Base-by-base conservation (phyloP, 441 rosid species). In the Iberis amara region DNA sequence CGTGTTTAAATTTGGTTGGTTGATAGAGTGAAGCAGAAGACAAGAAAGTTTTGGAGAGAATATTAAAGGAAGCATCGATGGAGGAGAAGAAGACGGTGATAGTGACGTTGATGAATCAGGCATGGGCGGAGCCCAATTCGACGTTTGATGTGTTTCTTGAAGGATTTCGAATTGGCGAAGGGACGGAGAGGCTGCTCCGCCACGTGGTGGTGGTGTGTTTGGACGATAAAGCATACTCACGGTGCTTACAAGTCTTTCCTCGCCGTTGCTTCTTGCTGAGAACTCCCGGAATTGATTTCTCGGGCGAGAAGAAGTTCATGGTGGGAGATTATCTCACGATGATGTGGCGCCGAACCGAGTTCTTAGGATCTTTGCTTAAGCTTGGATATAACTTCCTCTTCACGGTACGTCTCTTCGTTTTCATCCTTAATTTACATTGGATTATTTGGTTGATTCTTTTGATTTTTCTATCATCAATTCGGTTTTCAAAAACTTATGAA, bases 271-370 rank as follows among this genome's bases (percentile, higher is more conserved):
- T 41, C 11, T 55, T 63, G 3, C 59, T 64, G 32, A 41, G 38
- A 26, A 53, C 71, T 8, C 0, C 8, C 4, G 73, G 68, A 13
- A 6, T 15, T 4, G 63, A 76, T 64, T 67, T 69, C 50, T 69
- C 76, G 1, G 59, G 54, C 8, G 73, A 63, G 65, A 70, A 59
- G 30, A 38, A 42, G 13, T 76, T 67, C 59, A 76, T 67, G 73
- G 39, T 57, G 0, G 24, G 46, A 5, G 59, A 51, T 57, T 69
- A 69, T 57, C 47, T 61, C 10, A 23, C 69, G 23, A 69, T 76
- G 80, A 69, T 76, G 80, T 76, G 80, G 76, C 58, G 70, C 11
- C 24, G 77, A 51, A 66, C 71, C 23, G 64, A 62, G 28, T 70
- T 76, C 14, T 56, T 76, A 3, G 14, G 55, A 10, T 44, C 50